These are phyloP conservation scores for Anacardium occidentale DNA, from an alignment of 345 rosid species.

Conservation along the genomic window DNA sequence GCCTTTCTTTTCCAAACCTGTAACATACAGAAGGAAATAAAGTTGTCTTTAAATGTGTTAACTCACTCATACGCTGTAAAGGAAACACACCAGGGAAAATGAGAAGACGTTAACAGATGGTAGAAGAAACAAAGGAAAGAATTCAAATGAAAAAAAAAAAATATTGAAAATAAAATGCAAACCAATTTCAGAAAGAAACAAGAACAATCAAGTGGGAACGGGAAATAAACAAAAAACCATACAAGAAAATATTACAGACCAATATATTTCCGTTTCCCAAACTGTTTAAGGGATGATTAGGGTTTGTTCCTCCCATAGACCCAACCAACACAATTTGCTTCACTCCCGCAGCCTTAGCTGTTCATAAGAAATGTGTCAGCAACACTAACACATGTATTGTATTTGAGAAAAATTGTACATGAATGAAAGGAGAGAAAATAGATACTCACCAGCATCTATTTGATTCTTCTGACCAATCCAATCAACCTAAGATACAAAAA, in stretches of 20 bases:
- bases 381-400: neutral
- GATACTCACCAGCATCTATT: conserved; percentile 74
- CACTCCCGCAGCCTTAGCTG: conserved; percentile 91
- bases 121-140: neutral
- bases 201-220: neutral
- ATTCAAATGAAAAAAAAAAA: neutral
- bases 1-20: conserved; percentile 99
- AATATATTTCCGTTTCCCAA: conserved; percentile 91
- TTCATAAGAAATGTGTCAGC: conserved; percentile 25
- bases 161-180: conserved; percentile 2
- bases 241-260: conserved; percentile 42
- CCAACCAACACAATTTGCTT: conserved; percentile 96
- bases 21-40: conserved; percentile 11
- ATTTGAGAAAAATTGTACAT: neutral
- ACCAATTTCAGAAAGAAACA: neutral
- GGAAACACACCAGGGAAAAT: neutral
- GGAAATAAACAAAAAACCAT: neutral
- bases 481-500: conserved; percentile 58
- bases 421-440: conserved; percentile 14
- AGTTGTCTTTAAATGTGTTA: neutral
- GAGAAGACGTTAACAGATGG: neutral
- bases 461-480: conserved; percentile 99
- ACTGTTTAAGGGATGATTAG: conserved; percentile 72
- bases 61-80: neutral
- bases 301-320: conserved; percentile 94